These are phyloP conservation scores for Hymenoscyphus infarciens DNA, from an alignment of 2,329 filamentous ascomycete species.

Conservation along the genomic window DNA sequence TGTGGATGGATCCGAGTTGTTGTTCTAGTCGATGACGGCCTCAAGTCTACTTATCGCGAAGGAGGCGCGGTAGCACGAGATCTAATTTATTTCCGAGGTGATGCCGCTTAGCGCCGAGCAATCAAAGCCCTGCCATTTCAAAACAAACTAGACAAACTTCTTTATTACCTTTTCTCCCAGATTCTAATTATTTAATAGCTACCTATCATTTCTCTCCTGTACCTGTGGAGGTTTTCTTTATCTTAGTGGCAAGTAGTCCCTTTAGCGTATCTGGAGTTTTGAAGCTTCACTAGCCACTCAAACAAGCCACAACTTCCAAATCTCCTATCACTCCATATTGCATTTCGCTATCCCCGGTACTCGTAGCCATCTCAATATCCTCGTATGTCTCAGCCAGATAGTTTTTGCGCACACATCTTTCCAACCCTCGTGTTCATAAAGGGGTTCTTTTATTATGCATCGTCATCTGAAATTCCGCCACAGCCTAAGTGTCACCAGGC, in stretches of 20 bases:
- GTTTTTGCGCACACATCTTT: neutral
- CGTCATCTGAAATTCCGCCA: neutral
- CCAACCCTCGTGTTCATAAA: neutral
- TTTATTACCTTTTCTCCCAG: too few species aligned
- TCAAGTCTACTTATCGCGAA: neutral
- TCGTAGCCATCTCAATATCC: neutral
- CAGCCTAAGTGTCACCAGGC: constrained; percentile 13
- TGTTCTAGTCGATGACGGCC: neutral
- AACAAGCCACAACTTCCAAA: neutral
- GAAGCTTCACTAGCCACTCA: neutral
- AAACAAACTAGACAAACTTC: too few species aligned
- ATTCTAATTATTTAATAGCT: too few species aligned
- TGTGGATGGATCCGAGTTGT: neutral
- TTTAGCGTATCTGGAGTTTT: neutral
- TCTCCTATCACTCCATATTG: neutral
- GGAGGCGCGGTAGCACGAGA: neutral
- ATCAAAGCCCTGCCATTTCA: neutral
- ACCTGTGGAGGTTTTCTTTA: too few species aligned
- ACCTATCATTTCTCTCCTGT: too few species aligned
- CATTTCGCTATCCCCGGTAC: neutral
- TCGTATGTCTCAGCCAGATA: neutral
- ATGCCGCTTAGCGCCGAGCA: neutral
- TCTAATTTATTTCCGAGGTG: neutral
- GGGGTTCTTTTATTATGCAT: constrained; percentile 2
- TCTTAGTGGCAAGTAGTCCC: too few species aligned